Evolutionary conservation across 2,329 filamentous ascomycete species (phyloP), one percentile per base, ranked within the genome.

Genomic region (Nemania sp.): DNA sequence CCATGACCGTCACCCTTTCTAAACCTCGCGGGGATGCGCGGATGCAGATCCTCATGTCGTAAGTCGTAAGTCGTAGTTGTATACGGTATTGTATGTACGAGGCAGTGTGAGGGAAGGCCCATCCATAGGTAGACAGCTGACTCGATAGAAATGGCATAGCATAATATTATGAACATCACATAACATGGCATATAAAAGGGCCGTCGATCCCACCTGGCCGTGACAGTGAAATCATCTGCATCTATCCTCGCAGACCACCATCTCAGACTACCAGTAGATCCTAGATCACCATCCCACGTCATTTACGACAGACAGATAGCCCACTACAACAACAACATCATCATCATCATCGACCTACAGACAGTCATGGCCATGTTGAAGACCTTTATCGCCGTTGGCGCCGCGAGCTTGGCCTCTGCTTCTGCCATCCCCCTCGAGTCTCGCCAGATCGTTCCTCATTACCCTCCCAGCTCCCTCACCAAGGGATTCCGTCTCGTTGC

Each of bases 401-500:
- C 57, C 2, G 54, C 56, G 20, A 48, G 55, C 58, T 13, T 62
- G 10, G 53, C 42, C 9, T 48, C 63, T 21, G 63, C 65, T 13
- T 48, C 63, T 21, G 63, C 65, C n/a, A 34, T 37, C 5, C 60
- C 60, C n/a, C 45, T 67, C 13, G 20, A 35, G 11, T 15, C 35
- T 40, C 60, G 64, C 42, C 64, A 66, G 20, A 39, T 65, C 48
- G 29, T 59, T 12, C 62, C 57, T 1, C 15, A 60, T 51, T 70
- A 70, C 48, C 68, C 70, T 18, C 64, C 65, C 10, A 67, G 65
- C 18, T 59, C 50, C 2, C 40, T 57, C 10, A 70, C 70, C 9
- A 68, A 60, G 5, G 69, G 74, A 54, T 81, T 81, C 72, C 73
- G 71, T 39, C 74, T 82, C 29, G 71, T 80, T 18, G 76, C 78